Evolutionary conservation across 1,284 basidiomycete genomes (phyloP), one percentile per base, ranked within the genome.

Genomic region (Cerioporus squamosus): DNA sequence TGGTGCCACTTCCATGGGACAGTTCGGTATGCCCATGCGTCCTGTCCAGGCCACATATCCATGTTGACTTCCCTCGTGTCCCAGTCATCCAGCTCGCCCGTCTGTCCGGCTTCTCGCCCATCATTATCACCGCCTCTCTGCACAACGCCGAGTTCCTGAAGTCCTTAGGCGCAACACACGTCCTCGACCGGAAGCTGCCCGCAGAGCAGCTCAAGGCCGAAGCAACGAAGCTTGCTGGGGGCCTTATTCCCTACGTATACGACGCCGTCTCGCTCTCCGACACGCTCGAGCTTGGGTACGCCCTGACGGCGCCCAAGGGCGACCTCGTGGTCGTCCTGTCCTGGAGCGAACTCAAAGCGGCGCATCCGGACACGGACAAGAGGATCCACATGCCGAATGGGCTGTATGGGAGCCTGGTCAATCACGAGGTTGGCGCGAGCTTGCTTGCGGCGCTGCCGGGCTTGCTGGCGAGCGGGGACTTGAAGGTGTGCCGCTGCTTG

Each of bases 101-200:
- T 46, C 62, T 81, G 10, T 77, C 81, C 0, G 81, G 82, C 0
- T 81, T 83, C 68, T 76, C 74, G 4, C 76, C 75, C 10, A 80
- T 83, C 60, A 75, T 84, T 59, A 72, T 78, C 1, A 82, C 81
- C 3, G 73, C 80, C 5, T 83, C 81, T 5, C 60, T 71, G 14
- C 75, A 75, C 56, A 78, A 84, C 65, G 71, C 73, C 2, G 72
- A 81, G 6, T 80, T 82, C 46, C 55, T 63, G 74, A 72, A 71
- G 59, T 63, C 66, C 0, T 66, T 67, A 26, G 68, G 68, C 1
- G 63, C 68, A 54, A 64, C 58, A 15, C 68, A 70, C 36, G 59
- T 68, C 39, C 42, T 68, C 62, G 68, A 70, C 47, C 60, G 68
- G 22, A 54, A 49, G 24, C 59, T 66, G 15, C 36, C 59, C 4